phyloP scores from a whole-genome alignment of 2,329 filamentous ascomycete species.

The Aspergillus pseudoglaucus region DNA sequence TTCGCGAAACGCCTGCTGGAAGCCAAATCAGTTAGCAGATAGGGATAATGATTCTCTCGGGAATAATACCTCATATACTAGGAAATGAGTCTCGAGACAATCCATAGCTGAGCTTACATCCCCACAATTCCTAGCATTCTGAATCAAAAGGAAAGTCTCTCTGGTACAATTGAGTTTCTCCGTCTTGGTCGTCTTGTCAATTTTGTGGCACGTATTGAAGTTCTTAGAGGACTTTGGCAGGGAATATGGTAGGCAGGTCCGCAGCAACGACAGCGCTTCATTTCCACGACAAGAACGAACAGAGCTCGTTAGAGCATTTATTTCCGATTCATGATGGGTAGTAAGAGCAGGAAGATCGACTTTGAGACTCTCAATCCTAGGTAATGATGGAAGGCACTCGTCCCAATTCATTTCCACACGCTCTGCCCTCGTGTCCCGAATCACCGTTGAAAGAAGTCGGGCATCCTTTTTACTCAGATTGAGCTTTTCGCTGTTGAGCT shows the following conservation, averaged over 20 bases:
- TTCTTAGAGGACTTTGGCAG: too few relatives aligned
- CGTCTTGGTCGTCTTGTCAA: slow-evolving; percentile 5
- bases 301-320: slow-evolving; percentile 32
- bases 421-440: slow-evolving; percentile 12
- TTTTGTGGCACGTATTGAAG: neutral
- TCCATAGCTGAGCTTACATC: slow-evolving; percentile 14
- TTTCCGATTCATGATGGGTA: slow-evolving; percentile 38
- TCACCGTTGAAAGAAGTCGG: slow-evolving; percentile 24
- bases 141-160: slow-evolving; percentile 16
- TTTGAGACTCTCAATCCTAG: slow-evolving; percentile 27
- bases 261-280: neutral
- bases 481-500: slow-evolving; percentile 26
- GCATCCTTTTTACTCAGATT: slow-evolving; percentile 24
- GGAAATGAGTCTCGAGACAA: slow-evolving; percentile 11
- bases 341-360: slow-evolving; percentile 43
- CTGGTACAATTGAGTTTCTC: slow-evolving; percentile 22
- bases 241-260: neutral
- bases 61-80: slow-evolving; percentile 7
- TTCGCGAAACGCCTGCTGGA: neutral
- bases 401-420: slow-evolving; percentile 11
- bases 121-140: slow-evolving; percentile 23
- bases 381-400: slow-evolving; percentile 14
- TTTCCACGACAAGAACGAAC: slow-evolving; percentile 1
- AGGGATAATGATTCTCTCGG: too few relatives aligned
- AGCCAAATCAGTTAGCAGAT: too few relatives aligned